phyloP scores from a whole-genome alignment of 225 moss, liverwort and hornwort species.

The Marchantia polymorpha region DNA sequence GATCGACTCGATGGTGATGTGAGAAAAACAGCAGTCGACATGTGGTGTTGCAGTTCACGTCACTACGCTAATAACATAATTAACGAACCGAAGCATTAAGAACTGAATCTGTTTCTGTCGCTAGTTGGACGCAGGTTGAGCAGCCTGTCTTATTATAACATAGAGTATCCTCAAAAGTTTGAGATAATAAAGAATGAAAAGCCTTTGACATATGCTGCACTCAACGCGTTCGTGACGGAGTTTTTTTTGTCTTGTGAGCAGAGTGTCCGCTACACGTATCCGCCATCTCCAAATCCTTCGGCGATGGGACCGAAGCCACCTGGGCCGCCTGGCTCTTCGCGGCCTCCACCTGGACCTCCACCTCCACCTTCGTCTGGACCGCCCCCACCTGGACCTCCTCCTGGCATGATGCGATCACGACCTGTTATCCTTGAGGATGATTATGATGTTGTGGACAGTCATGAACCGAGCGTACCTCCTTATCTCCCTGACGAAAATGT shows the following conservation, averaged over 20 bases:
- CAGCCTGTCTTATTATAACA: neutral
- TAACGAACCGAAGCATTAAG: neutral
- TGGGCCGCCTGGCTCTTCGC: conserved; percentile 9
- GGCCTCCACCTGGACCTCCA: neutral
- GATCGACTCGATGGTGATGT: neutral
- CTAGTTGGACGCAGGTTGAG: neutral
- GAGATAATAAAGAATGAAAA: too few species aligned
- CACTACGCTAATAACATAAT: neutral
- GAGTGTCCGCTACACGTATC: conserved; percentile 15
- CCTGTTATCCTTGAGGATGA: conserved; percentile 23
- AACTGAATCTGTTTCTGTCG: neutral
- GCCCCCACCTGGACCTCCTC: conserved; percentile 5
- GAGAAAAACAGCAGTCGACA: neutral
- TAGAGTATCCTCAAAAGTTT: neutral
- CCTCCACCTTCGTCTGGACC: conserved; percentile 3
- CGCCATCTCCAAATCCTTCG: neutral
- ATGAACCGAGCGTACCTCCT: conserved; percentile 17
- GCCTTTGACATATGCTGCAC: neutral
- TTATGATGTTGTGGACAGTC: conserved; percentile 27
- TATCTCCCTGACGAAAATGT: conserved; percentile 24
- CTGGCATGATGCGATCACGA: conserved; percentile 18
- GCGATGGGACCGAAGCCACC: conserved; percentile 3
- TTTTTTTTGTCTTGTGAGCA: neutral
- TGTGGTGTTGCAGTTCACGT: conserved; percentile 8
- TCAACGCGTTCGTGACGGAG: neutral